Percentiles rank a stretch among this genome's conserved stretches.
Conservation (phyloP, 2,329 filamentous ascomycete genomes). For the Cadophora luteo-olivacea region DNA sequence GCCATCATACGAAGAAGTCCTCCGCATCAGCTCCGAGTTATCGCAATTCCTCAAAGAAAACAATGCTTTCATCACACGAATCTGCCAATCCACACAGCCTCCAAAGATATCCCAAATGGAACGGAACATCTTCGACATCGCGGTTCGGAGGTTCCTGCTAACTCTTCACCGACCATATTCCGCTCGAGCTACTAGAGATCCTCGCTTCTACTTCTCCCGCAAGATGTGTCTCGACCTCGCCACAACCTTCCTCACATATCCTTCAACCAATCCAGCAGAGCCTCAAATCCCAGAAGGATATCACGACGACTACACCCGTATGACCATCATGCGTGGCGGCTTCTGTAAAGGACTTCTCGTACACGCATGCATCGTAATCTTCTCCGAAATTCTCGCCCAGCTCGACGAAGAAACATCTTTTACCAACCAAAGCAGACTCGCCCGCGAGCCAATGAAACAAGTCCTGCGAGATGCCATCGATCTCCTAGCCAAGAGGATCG, state of each 20-base stretch:
- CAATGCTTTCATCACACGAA: slow-evolving; percentile 26
- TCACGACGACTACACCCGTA: slow-evolving; percentile 46
- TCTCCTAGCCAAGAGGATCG: slow-evolving; percentile 45
- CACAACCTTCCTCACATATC: slow-evolving; percentile 38
- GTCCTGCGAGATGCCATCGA: slow-evolving; percentile 42
- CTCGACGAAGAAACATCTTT: slow-evolving; percentile 50
- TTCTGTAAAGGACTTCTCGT: slow-evolving; percentile 50
- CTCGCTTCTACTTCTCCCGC: slow-evolving; percentile 56
- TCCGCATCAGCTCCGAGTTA: slow-evolving; percentile 54
- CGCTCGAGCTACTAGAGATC: slow-evolving; percentile 50
- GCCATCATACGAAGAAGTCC: slow-evolving; percentile 54
- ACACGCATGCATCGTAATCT: slow-evolving; percentile 51
- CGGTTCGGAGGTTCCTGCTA: slow-evolving; percentile 61
- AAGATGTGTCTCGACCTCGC: slow-evolving; percentile 55
- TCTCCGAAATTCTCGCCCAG: slow-evolving; percentile 54
- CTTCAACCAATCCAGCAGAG: slow-evolving; percentile 16
- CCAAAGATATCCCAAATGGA: slow-evolving; percentile 23
- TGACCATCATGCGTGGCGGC: slow-evolving; percentile 49
- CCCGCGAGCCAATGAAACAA: slow-evolving; percentile 45
- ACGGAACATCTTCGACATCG: slow-evolving; percentile 57
- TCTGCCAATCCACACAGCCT: background rate
- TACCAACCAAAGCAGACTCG: slow-evolving; percentile 42
- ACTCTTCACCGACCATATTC: slow-evolving; percentile 59
- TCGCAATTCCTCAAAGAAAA: slow-evolving; percentile 44
- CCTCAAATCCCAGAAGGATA: slow-evolving; percentile 2